phyloP scores from a whole-genome alignment of 495 filamentous ascomycete genomes.

The Pyrenula massariospora region DNA sequence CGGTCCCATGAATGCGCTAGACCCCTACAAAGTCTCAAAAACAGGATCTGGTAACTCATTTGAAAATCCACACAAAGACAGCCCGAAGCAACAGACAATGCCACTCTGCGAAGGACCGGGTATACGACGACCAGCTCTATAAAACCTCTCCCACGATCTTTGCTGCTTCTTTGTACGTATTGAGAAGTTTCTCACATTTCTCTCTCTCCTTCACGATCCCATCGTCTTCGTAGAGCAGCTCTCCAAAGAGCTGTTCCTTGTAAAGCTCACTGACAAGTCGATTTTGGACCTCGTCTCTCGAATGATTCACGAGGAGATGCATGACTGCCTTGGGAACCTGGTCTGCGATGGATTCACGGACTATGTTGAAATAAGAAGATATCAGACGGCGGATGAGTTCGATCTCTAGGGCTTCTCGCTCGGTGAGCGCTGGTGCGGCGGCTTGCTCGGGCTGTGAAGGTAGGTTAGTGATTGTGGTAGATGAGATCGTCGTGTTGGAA shows the following conservation, averaged over 20 bases:
- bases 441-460: conserved; percentile 29
- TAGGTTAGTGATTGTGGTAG: conserved; percentile 13
- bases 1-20: too few species aligned
- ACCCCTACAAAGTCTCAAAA: too few species aligned
- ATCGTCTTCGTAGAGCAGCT: conserved; percentile 94
- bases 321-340: conserved; percentile 98
- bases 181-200: conserved; percentile 90
- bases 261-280: conserved; percentile 91
- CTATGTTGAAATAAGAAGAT: conserved; percentile 96
- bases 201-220: conserved; percentile 92
- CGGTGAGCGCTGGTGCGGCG: conserved; percentile 73
- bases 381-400: conserved; percentile 94
- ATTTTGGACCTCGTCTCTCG: conserved; percentile 95
- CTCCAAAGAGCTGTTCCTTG: conserved; percentile 83
- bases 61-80: too few species aligned
- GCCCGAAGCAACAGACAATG: too few species aligned
- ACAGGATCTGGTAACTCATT: too few species aligned
- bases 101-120: too few species aligned
- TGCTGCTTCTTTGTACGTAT: conserved; percentile 91
- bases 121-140: conserved; percentile 40
- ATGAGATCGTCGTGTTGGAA: background rate
- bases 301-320: conserved; percentile 96
- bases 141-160: conserved; percentile 96
- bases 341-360: conserved; percentile 91
- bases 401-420: conserved; percentile 92